phyloP scores from a whole-genome alignment of 768 basidiomycete species.

The Boletus vermiculosoides region DNA sequence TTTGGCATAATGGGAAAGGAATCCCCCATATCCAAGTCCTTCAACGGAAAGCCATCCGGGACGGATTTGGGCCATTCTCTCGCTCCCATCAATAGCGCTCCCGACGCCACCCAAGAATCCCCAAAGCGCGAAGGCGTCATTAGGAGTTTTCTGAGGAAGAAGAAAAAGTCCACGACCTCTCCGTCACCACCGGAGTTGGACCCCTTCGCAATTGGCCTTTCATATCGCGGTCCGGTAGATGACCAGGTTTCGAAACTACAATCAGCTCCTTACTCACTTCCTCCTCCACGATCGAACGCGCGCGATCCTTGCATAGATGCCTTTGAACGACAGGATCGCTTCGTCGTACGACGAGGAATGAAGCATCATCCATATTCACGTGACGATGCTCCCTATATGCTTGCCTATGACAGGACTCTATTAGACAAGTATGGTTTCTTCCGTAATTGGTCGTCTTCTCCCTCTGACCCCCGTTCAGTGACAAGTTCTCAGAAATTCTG shows the following conservation, averaged over 20 bases:
- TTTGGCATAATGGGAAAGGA: conserved; percentile 27
- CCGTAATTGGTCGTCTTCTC: conserved; percentile 4
- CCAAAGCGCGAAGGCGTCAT: conserved; percentile 26
- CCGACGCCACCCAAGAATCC: conserved; percentile 5
- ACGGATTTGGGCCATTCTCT: conserved; percentile 15
- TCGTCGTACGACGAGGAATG: conserved; percentile 35
- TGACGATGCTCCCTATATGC: conserved; percentile 60
- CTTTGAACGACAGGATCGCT: conserved; percentile 27
- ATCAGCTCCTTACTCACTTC: background rate
- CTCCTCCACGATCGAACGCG: background rate
- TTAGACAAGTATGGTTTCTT: conserved; percentile 53
- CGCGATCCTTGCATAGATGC: conserved; percentile 16
- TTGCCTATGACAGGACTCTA: conserved; percentile 55
- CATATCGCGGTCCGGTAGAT: background rate
- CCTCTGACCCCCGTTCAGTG: conserved; percentile 42
- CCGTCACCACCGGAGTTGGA: conserved; percentile 8
- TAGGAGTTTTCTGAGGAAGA: conserved; percentile 20
- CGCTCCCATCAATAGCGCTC: conserved; percentile 2
- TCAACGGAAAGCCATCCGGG: conserved; percentile 10
- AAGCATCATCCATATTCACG: conserved; percentile 53
- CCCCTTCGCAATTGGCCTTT: background rate
- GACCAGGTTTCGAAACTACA: conserved; percentile 1
- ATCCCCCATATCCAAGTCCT: conserved; percentile 8
- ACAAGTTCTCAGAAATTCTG: conserved; percentile 53
- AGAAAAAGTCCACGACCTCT: conserved; percentile 19